Percentiles rank a stretch among this genome's conserved stretches.
These are phyloP conservation scores for Stemphylium beticola DNA, from an alignment of 2,329 filamentous ascomycete species.

Conservation along the genomic window DNA sequence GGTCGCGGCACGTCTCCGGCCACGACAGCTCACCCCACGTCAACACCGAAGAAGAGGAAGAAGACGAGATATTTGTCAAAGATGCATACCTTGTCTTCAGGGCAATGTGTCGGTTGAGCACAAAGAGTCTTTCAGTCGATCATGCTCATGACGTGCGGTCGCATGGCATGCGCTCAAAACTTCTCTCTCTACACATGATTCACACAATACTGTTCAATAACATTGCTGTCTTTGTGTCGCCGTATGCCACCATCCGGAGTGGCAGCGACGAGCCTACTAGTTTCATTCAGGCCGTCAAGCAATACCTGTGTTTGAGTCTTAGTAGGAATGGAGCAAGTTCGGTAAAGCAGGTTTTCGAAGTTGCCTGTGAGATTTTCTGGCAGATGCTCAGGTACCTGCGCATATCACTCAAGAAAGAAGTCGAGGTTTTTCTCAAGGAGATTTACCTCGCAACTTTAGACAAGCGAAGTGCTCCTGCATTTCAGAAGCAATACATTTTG, in stretches of 20 bases:
- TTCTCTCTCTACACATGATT: constrained; percentile 93
- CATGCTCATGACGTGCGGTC: constrained; percentile 92
- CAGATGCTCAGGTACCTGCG: constrained; percentile 94
- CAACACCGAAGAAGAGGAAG: constrained; percentile 68
- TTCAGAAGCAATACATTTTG: constrained; percentile 93
- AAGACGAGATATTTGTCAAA: constrained; percentile 96
- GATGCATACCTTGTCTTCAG: constrained; percentile 97
- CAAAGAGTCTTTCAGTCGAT: constrained; percentile 86
- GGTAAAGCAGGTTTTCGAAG: constrained; percentile 89
- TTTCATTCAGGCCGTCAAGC: constrained; percentile 94
- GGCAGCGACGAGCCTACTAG: constrained; percentile 88
- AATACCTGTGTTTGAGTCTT: constrained; percentile 92
- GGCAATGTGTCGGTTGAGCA: constrained; percentile 96
- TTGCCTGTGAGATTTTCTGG: constrained; percentile 98
- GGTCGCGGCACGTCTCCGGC: constrained; percentile 54
- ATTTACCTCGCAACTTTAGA: constrained; percentile 94
- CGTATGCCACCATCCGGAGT: constrained; percentile 88
- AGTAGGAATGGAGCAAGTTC: constrained; percentile 95
- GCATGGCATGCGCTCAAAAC: constrained; percentile 95
- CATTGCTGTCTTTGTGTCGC: constrained; percentile 86
- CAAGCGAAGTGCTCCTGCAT: constrained; percentile 80
- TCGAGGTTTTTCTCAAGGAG: constrained; percentile 97
- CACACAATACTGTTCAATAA: constrained; percentile 96
- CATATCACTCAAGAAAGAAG: constrained; percentile 95
- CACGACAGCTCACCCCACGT: constrained; percentile 55